phyloP scores from a whole-genome alignment of 345 rosid species.

The Carallia pectinifolia region DNA sequence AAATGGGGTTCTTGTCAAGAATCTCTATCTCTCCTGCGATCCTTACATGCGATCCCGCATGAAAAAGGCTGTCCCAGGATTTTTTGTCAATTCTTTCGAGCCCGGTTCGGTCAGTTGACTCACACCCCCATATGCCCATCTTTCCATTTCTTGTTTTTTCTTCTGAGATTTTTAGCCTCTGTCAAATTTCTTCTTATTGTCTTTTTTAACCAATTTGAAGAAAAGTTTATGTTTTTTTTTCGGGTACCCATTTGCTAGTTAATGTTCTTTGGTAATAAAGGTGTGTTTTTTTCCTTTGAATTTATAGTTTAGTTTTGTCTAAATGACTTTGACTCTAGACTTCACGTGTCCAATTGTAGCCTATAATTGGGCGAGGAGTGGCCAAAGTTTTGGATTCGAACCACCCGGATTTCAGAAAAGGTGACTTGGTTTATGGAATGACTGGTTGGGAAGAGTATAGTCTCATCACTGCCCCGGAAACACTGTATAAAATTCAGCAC shows the following conservation, averaged over 20 bases:
- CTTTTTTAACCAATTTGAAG: background rate
- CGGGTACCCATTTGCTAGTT: too few relatives aligned
- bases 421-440: constrained; percentile 55
- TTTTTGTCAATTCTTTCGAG: background rate
- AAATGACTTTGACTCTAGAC: background rate
- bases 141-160: background rate
- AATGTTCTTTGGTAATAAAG: too few relatives aligned
- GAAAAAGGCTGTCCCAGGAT: background rate
- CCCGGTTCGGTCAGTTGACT: constrained; percentile 16
- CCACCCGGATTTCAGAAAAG: constrained; percentile 40
- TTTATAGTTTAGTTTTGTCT: background rate
- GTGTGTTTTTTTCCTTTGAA: background rate
- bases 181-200: background rate
- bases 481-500: constrained; percentile 46
- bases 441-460: constrained; percentile 70
- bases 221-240: background rate
- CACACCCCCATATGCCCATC: background rate
- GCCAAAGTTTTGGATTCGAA: constrained; percentile 54
- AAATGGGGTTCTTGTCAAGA: constrained; percentile 17
- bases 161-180: background rate
- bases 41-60: constrained; percentile 15
- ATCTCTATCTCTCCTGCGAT: constrained; percentile 25
- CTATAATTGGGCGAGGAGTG: constrained; percentile 52
- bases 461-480: constrained; percentile 30
- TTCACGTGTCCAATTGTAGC: constrained; percentile 26